Base-by-base conservation (phyloP, 2,329 filamentous ascomycete species). In the Saccharata proteae region DNA sequence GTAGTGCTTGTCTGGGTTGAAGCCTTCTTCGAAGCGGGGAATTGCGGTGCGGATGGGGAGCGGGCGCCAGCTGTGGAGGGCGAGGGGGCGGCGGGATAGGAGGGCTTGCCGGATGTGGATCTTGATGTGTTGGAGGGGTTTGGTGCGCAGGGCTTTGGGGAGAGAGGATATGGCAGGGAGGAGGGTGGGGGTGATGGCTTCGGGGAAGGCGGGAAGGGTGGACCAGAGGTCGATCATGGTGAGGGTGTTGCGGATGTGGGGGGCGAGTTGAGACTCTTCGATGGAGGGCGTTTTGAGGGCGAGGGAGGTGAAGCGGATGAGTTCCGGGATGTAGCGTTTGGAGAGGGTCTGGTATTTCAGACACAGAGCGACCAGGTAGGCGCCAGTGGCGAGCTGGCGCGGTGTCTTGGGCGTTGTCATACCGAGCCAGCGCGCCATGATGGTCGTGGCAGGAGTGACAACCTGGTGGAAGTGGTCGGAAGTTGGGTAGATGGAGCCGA, bases 401-500 rank as follows among this genome's bases (percentile, higher is more conserved):
- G 83, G 55, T 6, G 61, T 64, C 25, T 71, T 64, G 1, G 84
- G 75, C 0, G 77, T 66, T 34, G 76, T 83, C 44, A 93, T 75
- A 2, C 80, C 83, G 16, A 98, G 67, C 56, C 81, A 94, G 33
- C 83, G 74, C 9, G 71, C 72, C 55, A 96, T 82, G n/a, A 77
- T 71, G 4, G 94, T 72, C 57, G 84, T 80, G 1, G 88, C 80
- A 2, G 90, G 90, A 2, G 90, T 98, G 23, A 84, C 80, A 20
- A 96, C 83, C 45, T 90, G 80, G 47, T 98, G 90, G 57, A 96
- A 98, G 57, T 96, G 86, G 56, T 98, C 90, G 0, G 86, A 94
- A 0, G 90, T 93, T 4, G 90, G 86, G 48, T 93, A 98, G 32
- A 92, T 80, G 2, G 75, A 76, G 23, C 78, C 75, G 37, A 94